Percentiles rank a stretch among this genome's conserved stretches.
phyloP scores from a whole-genome alignment of 1,284 basidiomycete species.

The Heterobasidion annosum region DNA sequence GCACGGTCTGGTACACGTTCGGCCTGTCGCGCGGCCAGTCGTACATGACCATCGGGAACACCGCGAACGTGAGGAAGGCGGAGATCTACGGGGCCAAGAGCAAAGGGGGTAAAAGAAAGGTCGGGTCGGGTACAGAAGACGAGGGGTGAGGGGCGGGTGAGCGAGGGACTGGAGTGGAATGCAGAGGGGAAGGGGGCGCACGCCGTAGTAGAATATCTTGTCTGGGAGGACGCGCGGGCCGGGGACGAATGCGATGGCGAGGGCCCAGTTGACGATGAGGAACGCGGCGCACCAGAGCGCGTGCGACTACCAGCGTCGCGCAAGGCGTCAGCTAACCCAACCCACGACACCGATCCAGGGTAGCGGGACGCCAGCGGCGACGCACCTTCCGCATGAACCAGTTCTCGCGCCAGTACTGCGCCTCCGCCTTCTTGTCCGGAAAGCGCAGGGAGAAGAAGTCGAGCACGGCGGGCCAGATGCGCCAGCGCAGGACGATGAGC shows the following conservation, averaged over 20 bases:
- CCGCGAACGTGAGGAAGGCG: conserved; percentile 29
- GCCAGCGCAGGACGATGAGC: conserved; percentile 28
- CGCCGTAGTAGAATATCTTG: conserved; percentile 55
- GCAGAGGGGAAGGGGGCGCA: conserved; percentile 21
- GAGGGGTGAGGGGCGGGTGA: too few species aligned
- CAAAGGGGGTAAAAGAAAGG: background rate
- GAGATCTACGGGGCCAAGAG: conserved; percentile 19
- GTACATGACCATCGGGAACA: conserved; percentile 49
- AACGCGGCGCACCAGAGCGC: conserved; percentile 60
- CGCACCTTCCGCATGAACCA: conserved; percentile 43
- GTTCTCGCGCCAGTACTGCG: conserved; percentile 42
- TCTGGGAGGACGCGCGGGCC: conserved; percentile 38
- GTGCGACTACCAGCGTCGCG: conserved; percentile 26
- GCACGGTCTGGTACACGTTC: conserved; percentile 48
- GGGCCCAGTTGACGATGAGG: conserved; percentile 63
- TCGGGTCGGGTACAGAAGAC: background rate
- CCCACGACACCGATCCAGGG: too few species aligned
- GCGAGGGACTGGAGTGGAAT: background rate
- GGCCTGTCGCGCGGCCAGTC: conserved; percentile 61
- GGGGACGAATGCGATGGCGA: conserved; percentile 45
- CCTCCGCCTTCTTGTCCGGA: conserved; percentile 48
- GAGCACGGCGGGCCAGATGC: conserved; percentile 28
- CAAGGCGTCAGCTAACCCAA: background rate
- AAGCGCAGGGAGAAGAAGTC: conserved; percentile 52
- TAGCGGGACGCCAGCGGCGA: background rate